Percentiles rank a stretch among this genome's conserved stretches.
Conservation (phyloP, 441 rosid genomes). For the Euphorbia neoarborescens region DNA sequence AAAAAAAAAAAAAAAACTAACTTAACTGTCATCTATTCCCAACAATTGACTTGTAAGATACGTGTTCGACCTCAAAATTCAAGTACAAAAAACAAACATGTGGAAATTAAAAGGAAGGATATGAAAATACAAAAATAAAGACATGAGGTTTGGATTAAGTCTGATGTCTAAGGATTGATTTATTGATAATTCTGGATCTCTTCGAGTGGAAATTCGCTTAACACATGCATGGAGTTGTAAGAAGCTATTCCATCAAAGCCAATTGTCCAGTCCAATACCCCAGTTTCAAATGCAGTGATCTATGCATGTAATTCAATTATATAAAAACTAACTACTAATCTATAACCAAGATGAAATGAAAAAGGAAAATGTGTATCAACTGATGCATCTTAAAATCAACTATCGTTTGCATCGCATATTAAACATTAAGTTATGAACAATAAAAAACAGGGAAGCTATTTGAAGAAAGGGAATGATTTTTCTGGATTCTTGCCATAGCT, state of each 20-base stretch:
- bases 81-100: background rate
- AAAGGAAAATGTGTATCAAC: background rate
- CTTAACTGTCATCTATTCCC: background rate
- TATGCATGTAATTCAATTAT: background rate
- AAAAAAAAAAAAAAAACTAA: no score
- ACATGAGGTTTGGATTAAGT: background rate
- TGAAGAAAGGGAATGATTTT: background rate
- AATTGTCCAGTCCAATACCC: background rate
- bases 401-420: background rate
- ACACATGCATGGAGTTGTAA: background rate
- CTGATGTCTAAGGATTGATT: background rate
- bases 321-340: background rate
- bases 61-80: background rate
- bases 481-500: background rate
- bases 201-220: background rate
- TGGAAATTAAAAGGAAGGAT: background rate
- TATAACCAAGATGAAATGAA: background rate
- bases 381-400: background rate
- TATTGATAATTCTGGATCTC: background rate
- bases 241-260: background rate
- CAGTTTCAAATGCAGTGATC: background rate
- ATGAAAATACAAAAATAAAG: background rate
- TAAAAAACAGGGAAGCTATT: background rate
- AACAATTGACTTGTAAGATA: background rate
- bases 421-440: background rate